Conservation (phyloP, 1,284 basidiomycete genomes). For the Nidula niveotomentosa region DNA sequence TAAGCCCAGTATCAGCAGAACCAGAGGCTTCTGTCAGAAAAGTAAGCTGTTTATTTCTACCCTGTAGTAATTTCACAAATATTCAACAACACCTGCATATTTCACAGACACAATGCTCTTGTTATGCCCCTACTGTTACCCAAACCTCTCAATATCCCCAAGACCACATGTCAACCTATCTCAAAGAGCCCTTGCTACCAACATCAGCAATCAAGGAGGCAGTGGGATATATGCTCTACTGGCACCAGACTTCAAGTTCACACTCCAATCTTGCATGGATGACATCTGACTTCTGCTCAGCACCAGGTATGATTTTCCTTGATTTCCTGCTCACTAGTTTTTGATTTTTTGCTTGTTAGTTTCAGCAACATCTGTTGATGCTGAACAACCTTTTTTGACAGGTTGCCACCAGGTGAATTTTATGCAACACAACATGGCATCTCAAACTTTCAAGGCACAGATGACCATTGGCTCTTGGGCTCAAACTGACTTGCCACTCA, state of each 20-base stretch:
- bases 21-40: no score
- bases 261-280: not conserved
- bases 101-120: not conserved
- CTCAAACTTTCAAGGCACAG: slow-evolving; percentile 25
- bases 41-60: no score
- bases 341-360: no score
- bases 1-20: no score
- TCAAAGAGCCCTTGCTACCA: not conserved
- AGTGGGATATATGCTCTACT: not conserved
- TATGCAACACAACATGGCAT: slow-evolving; percentile 26
- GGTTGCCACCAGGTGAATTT: slow-evolving; percentile 23
- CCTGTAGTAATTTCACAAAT: no score
- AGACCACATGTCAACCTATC: not conserved
- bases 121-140: not conserved
- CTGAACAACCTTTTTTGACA: slow-evolving; percentile 24
- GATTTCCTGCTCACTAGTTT: no score
- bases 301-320: not conserved
- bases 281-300: not conserved
- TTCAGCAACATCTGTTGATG: slow-evolving; percentile 23
- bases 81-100: no score
- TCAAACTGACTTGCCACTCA: slow-evolving; percentile 8
- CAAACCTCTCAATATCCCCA: not conserved
- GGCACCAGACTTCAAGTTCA: not conserved
- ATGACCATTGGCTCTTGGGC: slow-evolving; percentile 26
- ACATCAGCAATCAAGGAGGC: not conserved